Base-by-base conservation (phyloP, 148 eudicot genomes). In the Rhododendron simsii region DNA sequence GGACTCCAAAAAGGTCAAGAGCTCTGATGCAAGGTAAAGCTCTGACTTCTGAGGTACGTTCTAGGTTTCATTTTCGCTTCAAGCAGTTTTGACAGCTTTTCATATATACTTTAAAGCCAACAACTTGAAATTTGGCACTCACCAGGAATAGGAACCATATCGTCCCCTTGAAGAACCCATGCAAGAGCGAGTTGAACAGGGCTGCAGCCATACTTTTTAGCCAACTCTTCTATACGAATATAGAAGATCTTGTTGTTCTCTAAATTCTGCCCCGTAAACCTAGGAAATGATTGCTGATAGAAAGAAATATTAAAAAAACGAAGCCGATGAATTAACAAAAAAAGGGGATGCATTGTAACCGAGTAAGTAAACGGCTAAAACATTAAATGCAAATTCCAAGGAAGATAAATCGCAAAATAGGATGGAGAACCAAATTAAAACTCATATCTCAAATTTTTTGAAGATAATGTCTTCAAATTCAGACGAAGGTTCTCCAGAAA, bases 81-180 rank as follows among this genome's bases (percentile, higher is more conserved):
- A 33, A 75, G 44, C 78, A 75, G 23, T 75, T 75, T 35, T 2
- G 47, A 75, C n/a, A 33, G 7, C 12, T 75, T 37, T 33, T 75
- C 21, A 37, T 15, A 7, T 16, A 7, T 75, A 75, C 11, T 37
- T 16, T 44, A 18, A 12, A 13, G 44, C 44, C 45, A 35, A 35
- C 21, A 11, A 75, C 7, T 35, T 0, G n/a, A 20, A 37, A 75
- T 75, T 35, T 37, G 2, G 28, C 73, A 65, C 73, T 65, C 30
- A n/a, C 73, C 73, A 23, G 73, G 73, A 85, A 95, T 94, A 74
- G 98, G 93, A 14, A 92, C 93, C 48, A 94, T 89, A 88, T 91
- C 96, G 45, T 92, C 91, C 73, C 96, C 96, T 87, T 92, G 94
- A 87, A 92, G 88, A 87, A 95, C 87, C 98, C 98, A 94, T 55